Evolutionary conservation across 2,329 filamentous ascomycete genomes (phyloP).

Genomic region (Aschersonia sp.): DNA sequence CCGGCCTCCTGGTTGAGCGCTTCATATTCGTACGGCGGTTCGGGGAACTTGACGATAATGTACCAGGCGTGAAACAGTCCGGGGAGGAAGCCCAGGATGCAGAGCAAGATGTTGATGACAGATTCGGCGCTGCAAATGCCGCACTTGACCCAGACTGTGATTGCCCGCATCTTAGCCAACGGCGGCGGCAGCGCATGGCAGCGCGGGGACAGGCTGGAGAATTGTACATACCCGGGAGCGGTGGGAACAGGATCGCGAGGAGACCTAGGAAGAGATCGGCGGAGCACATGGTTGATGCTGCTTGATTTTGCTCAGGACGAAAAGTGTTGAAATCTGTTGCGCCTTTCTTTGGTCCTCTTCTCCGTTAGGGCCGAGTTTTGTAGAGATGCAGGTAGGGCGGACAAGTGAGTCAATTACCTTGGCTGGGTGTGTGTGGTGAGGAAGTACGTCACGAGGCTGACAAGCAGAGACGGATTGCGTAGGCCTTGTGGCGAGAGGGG

Average conservation of each 20-base stretch:
- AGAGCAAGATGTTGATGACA: slow-evolving; percentile 89
- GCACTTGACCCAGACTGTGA: slow-evolving; percentile 83
- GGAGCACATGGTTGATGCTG: slow-evolving; percentile 35
- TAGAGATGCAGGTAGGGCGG: neutral
- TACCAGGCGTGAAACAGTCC: slow-evolving; percentile 95
- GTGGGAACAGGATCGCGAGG: slow-evolving; percentile 9
- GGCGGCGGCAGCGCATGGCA: neutral
- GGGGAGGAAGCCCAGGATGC: slow-evolving; percentile 62
- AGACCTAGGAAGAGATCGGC: slow-evolving; percentile 45
- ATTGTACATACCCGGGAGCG: slow-evolving; percentile 33
- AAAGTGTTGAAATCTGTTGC: neutral
- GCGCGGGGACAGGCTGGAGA: neutral
- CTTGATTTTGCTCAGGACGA: neutral
- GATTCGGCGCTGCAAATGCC: slow-evolving; percentile 88
- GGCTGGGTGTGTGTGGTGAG: neutral
- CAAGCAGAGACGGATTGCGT: neutral
- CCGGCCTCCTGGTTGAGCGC: slow-evolving; percentile 36
- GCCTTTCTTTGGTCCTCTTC: neutral
- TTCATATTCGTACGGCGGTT: slow-evolving; percentile 57
- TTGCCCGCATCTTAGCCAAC: neutral
- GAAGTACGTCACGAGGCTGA: neutral
- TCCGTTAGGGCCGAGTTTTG: neutral
- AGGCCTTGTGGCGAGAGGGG: too few relatives aligned
- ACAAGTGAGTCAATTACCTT: too few relatives aligned
- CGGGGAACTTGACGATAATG: slow-evolving; percentile 85